Evolutionary conservation across 139 green algal species (phyloP), one percentile per base, ranked within the genome.

Genomic region (Picochlorum sp.): DNA sequence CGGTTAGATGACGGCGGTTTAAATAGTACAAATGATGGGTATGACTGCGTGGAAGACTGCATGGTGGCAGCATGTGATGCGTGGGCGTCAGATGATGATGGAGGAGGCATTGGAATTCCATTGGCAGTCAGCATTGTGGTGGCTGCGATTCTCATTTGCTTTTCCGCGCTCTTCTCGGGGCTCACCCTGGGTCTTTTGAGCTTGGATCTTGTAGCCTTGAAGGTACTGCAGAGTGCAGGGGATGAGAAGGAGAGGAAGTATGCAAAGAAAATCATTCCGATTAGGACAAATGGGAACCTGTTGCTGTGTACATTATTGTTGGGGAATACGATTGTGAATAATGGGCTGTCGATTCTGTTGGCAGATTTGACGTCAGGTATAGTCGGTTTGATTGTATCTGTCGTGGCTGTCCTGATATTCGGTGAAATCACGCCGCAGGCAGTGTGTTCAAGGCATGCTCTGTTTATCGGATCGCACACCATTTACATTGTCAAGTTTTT

Each of bases 401-500:
- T 82, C 0, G 70, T 73, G 9, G 67, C 66, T 20, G 74, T 84
- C 3, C 70, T 84, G 6, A 23, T 85, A 28, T 84, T 91, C 38
- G 85, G 85, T 49, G 74, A 81, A 41, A 77, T 81, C 47, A 68
- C 71, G 8, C 74, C 74, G 8, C 66, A 72, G 37, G 83, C 87
- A 10, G 61, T 94, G 1, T 97, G 91, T 70, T 87, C 79, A 4
- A 71, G 86, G 13, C 72, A 92, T 65, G 89, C 86, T 23, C 81
- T 96, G 7, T 66, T 66, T 14, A 84, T 97, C 9, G 90, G 90
- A 4, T 85, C 83, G 6, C 80, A 88, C 66, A 83, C 70, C 3
- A 72, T 84, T 11, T 90, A 78, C 70, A 72, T 94, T 34, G 86
- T 95, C 26, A 77, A 72, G 2, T 45, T 61, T 3, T 81, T 95